A percentile compares a stretch with the other conserved stretches of the same genome.
Conservation (phyloP, 305 asterid species). For the Fraxinus latifolia region DNA sequence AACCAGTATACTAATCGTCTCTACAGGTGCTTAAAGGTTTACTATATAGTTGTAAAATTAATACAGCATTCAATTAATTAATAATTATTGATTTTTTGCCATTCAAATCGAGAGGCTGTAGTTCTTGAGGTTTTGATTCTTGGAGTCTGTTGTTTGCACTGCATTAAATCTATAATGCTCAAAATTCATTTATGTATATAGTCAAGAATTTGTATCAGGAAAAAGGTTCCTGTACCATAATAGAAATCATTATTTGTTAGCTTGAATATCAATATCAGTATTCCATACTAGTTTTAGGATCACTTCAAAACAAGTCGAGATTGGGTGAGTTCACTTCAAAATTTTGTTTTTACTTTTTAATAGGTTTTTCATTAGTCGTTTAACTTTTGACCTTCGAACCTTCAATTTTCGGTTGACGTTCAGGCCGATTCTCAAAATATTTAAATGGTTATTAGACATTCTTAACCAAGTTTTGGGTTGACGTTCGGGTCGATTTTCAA, state of each 20-base stretch:
- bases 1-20: conserved; percentile 13
- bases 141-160: background rate
- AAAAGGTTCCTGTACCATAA: background rate
- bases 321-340: background rate
- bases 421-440: too few species aligned
- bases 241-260: background rate
- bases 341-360: background rate
- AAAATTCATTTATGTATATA: background rate
- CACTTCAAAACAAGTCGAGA: background rate
- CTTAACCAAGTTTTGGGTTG: background rate
- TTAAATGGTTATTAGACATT: too few species aligned
- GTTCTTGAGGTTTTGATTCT: conserved; percentile 5
- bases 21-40: conserved; percentile 5
- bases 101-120: background rate
- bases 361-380: too few species aligned
- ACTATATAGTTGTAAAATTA: conserved; percentile 25
- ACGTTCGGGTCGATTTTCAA: too few species aligned
- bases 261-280: background rate
- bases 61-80: conserved; percentile 21
- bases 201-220: background rate
- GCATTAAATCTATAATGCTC: background rate
- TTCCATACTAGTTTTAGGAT: background rate
- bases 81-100: conserved; percentile 14
- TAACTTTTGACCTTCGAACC: background rate
- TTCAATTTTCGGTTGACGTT: background rate